Percentiles rank a stretch among this genome's conserved stretches.
phyloP scores from a whole-genome alignment of 2,329 filamentous ascomycete genomes.

The Fusarium mangiferae region DNA sequence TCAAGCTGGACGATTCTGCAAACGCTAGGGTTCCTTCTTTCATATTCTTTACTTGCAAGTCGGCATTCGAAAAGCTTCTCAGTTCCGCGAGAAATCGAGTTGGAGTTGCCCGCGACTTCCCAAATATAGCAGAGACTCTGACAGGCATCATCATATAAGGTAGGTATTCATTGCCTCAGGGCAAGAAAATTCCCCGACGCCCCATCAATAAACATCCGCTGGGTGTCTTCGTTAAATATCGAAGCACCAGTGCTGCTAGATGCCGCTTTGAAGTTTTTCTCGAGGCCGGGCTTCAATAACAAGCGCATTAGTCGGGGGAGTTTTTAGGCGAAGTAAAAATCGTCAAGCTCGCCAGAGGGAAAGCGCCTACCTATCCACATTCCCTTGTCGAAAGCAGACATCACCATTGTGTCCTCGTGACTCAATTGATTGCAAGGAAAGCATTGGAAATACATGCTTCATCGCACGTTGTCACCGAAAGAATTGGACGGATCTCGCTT shows the following conservation, averaged over 20 bases:
- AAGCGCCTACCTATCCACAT: constrained; percentile 6
- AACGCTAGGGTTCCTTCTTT: background rate
- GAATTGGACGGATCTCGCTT: background rate
- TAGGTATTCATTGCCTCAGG: background rate
- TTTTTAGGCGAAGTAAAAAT: background rate
- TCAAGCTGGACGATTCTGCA: constrained; percentile 20
- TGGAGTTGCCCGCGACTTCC: background rate
- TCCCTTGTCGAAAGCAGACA: background rate
- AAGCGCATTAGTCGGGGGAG: background rate
- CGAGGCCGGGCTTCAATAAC: background rate
- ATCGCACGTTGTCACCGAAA: background rate
- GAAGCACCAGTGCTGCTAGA: background rate
- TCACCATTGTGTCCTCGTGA: background rate
- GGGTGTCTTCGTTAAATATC: background rate
- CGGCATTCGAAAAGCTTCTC: background rate
- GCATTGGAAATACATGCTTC: background rate
- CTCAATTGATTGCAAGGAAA: constrained; percentile 8
- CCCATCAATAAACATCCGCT: background rate
- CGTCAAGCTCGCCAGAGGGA: background rate
- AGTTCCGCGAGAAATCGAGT: background rate
- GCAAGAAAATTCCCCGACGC: background rate
- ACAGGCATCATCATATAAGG: constrained; percentile 13
- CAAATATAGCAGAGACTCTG: constrained; percentile 4
- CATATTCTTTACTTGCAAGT: background rate
- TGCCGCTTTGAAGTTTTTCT: background rate